phyloP scores from a whole-genome alignment of 495 filamentous ascomycete genomes.

The Aspergillus asperescens region DNA sequence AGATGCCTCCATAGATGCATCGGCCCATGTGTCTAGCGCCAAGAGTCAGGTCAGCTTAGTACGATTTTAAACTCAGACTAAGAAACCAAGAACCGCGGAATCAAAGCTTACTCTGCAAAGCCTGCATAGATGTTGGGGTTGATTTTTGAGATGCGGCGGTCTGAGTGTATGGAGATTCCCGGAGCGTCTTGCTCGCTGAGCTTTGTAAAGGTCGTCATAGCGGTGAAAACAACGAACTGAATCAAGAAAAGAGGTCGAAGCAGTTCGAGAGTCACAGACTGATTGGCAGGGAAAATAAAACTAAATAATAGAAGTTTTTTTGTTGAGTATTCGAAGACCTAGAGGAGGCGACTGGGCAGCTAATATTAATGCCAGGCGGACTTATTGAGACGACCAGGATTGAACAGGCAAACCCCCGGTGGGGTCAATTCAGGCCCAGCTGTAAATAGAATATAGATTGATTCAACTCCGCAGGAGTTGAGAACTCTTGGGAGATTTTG shows the following conservation, averaged over 20 bases:
- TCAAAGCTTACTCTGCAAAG: conserved; percentile 58
- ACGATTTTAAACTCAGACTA: not conserved
- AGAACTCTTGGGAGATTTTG: not conserved
- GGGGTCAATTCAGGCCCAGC: conserved; percentile 15
- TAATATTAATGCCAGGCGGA: conserved; percentile 18
- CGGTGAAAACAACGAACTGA: conserved; percentile 6
- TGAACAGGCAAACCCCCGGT: conserved; percentile 22
- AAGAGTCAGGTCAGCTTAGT: conserved; percentile 15
- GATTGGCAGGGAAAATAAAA: conserved; percentile 20
- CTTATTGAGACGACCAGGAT: conserved; percentile 6
- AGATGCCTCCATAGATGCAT: conserved; percentile 81
- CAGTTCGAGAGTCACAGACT: not conserved
- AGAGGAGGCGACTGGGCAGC: conserved; percentile 18
- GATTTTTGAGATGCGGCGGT: conserved; percentile 59
- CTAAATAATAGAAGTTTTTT: conserved; percentile 8
- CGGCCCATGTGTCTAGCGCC: conserved; percentile 66
- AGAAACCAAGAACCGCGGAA: conserved; percentile 8
- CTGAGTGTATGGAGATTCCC: conserved; percentile 55
- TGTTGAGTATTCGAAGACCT: conserved; percentile 8
- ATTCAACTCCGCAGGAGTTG: not conserved
- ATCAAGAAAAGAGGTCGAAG: conserved; percentile 5
- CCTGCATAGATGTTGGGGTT: conserved; percentile 70
- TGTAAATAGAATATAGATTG: conserved; percentile 4
- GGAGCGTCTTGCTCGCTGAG: conserved; percentile 52
- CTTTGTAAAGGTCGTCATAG: conserved; percentile 67